These are phyloP conservation scores for Didymosphaeria variabile DNA, from an alignment of 2,329 filamentous ascomycete genomes.

Conservation along the genomic window DNA sequence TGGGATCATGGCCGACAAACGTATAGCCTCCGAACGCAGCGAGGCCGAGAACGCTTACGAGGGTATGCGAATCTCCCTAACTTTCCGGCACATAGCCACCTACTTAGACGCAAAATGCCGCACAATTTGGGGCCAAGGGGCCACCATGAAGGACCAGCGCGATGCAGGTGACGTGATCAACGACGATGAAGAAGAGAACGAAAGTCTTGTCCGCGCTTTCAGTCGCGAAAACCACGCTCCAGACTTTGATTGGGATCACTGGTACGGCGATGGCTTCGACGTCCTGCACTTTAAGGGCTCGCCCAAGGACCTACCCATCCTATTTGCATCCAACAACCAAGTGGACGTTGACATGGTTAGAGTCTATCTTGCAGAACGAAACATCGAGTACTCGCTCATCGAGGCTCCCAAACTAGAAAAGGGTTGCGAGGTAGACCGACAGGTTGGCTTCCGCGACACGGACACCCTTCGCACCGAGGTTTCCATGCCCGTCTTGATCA, in stretches of 20 bases:
- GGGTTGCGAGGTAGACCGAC: conserved; percentile 30
- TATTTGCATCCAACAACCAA: conserved; percentile 47
- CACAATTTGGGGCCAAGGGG: conserved; percentile 92
- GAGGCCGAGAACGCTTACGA: conserved; percentile 74
- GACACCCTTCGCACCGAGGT: conserved; percentile 47
- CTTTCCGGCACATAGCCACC: conserved; percentile 88
- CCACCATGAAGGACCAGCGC: conserved; percentile 70
- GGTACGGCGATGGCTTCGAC: conserved; percentile 85
- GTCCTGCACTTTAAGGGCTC: conserved; percentile 69
- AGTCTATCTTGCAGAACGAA: conserved; percentile 42
- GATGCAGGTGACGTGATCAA: conserved; percentile 73
- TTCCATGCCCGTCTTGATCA: conserved; percentile 29
- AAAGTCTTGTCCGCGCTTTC: conserved; percentile 79
- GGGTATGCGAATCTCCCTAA: conserved; percentile 87
- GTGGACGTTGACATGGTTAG: conserved; percentile 44
- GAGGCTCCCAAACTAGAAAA: conserved; percentile 32
- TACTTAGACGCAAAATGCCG: conserved; percentile 73
- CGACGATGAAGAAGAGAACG: conserved; percentile 71
- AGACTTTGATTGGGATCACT: conserved; percentile 76
- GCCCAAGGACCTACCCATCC: conserved; percentile 44
- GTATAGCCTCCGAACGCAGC: conserved; percentile 72
- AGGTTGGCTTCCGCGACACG: conserved; percentile 44
- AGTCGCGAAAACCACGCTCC: conserved; percentile 79
- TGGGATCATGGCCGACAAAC: conserved; percentile 88
- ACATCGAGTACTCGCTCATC: conserved; percentile 25